phyloP scores from a whole-genome alignment of 2,329 filamentous ascomycete genomes.

The Penicillium paneum region DNA sequence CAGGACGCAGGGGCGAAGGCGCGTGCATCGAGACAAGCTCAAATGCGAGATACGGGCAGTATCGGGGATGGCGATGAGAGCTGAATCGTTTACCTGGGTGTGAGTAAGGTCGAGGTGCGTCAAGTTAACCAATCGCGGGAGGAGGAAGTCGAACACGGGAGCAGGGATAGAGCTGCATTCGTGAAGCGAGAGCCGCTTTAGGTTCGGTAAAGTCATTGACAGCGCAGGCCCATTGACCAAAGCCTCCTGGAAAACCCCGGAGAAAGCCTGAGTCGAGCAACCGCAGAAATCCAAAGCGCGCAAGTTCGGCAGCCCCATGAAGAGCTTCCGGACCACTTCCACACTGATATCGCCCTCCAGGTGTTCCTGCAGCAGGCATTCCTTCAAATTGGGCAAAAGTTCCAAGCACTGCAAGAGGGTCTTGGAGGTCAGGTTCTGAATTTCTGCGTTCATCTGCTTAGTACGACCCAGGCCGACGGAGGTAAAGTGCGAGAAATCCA shows the following conservation, averaged over 20 bases:
- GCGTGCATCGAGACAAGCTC: slow-evolving; percentile 72
- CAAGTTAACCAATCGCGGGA: slow-evolving; percentile 66
- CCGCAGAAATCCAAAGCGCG: slow-evolving; percentile 73
- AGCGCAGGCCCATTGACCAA: slow-evolving; percentile 47
- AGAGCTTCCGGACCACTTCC: slow-evolving; percentile 67
- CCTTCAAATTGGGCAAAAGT: slow-evolving; percentile 69
- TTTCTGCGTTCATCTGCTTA: slow-evolving; percentile 69
- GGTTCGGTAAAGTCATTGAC: slow-evolving; percentile 54
- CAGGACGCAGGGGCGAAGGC: slow-evolving; percentile 63
- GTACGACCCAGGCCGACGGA: slow-evolving; percentile 73
- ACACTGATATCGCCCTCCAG: slow-evolving; percentile 70
- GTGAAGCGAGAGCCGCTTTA: slow-evolving; percentile 71
- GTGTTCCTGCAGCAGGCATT: slow-evolving; percentile 78
- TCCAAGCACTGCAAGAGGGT: slow-evolving; percentile 70
- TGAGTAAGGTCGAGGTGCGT: slow-evolving; percentile 79
- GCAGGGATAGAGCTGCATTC: slow-evolving; percentile 71
- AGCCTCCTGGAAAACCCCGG: slow-evolving; percentile 59
- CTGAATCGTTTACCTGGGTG: slow-evolving; percentile 69
- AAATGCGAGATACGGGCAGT: slow-evolving; percentile 72
- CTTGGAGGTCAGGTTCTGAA: slow-evolving; percentile 70
- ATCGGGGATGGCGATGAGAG: slow-evolving; percentile 66
- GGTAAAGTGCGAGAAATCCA: slow-evolving; percentile 85
- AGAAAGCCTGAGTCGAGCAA: slow-evolving; percentile 67
- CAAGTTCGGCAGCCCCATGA: slow-evolving; percentile 63
- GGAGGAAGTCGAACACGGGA: slow-evolving; percentile 63